Evolutionary conservation across 2,329 filamentous ascomycete species (phyloP).

Genomic region (Amauroascus verrucosus): DNA sequence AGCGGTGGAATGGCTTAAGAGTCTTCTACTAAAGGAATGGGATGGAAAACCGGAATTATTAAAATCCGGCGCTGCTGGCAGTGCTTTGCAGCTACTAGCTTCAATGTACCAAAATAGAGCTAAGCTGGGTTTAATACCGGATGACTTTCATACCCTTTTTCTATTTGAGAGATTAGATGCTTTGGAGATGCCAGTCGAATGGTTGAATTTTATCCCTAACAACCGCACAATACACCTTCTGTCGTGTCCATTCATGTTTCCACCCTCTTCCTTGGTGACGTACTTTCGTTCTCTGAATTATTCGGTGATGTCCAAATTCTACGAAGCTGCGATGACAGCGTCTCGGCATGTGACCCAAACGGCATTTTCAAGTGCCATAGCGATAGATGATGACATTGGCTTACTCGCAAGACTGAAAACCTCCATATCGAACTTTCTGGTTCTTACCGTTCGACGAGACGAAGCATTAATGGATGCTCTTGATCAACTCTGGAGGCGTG

Average conservation of each 20-base stretch:
- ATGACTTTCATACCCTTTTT: slow-evolving; percentile 64
- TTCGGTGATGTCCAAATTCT: slow-evolving; percentile 69
- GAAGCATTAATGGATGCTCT: slow-evolving; percentile 63
- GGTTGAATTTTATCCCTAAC: slow-evolving; percentile 52
- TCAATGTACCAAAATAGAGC: slow-evolving; percentile 63
- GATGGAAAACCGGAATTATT: slow-evolving; percentile 61
- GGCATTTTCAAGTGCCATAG: slow-evolving; percentile 32
- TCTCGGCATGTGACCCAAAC: slow-evolving; percentile 39
- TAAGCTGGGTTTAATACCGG: slow-evolving; percentile 54
- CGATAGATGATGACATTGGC: slow-evolving; percentile 46
- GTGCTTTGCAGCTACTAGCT: slow-evolving; percentile 63
- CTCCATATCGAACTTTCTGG: slow-evolving; percentile 59
- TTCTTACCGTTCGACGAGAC: slow-evolving; percentile 58
- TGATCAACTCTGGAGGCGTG: slow-evolving; percentile 79
- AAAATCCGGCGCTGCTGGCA: slow-evolving; percentile 61
- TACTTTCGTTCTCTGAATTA: slow-evolving; percentile 88
- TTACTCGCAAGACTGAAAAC: slow-evolving; percentile 55
- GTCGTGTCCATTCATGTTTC: slow-evolving; percentile 72
- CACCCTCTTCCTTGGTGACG: slow-evolving; percentile 57
- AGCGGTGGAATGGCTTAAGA: slow-evolving; percentile 42
- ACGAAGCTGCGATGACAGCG: slow-evolving; percentile 52
- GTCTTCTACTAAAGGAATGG: slow-evolving; percentile 70
- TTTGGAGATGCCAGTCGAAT: slow-evolving; percentile 63
- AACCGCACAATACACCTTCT: slow-evolving; percentile 62
- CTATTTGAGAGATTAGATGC: slow-evolving; percentile 66